These are phyloP conservation scores for Exophiala dermatitidis DNA, from an alignment of 2,329 filamentous ascomycete species.

Conservation along the genomic window DNA sequence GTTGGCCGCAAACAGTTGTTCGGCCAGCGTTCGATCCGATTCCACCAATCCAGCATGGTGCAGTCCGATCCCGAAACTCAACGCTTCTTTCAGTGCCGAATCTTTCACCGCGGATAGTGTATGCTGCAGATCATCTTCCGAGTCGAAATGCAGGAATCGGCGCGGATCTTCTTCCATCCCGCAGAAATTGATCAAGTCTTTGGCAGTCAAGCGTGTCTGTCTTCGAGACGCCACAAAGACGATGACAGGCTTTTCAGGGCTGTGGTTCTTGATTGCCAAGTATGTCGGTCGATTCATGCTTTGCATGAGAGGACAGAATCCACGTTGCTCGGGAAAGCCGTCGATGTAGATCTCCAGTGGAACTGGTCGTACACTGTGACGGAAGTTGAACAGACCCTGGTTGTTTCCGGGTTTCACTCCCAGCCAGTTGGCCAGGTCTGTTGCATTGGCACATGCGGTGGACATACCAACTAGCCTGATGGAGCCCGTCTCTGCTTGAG, in stretches of 20 bases:
- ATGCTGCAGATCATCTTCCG: slow-evolving; percentile 82
- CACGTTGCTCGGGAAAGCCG: slow-evolving; percentile 87
- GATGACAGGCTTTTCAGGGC: slow-evolving; percentile 92
- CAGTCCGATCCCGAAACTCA: slow-evolving; percentile 92
- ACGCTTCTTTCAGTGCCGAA: slow-evolving; percentile 81
- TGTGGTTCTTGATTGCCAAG: slow-evolving; percentile 91
- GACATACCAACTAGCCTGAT: slow-evolving; percentile 97
- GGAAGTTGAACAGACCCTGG: slow-evolving; percentile 76
- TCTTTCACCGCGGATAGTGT: slow-evolving; percentile 90
- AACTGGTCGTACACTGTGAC: slow-evolving; percentile 92
- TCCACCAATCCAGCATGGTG: slow-evolving; percentile 97
- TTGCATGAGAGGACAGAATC: slow-evolving; percentile 97
- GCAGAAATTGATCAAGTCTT: slow-evolving; percentile 93
- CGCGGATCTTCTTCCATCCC: slow-evolving; percentile 98
- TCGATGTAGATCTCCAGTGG: slow-evolving; percentile 96
- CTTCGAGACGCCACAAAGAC: slow-evolving; percentile 94
- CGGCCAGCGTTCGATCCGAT: slow-evolving; percentile 80
- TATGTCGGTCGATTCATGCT: slow-evolving; percentile 98
- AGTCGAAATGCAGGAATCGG: slow-evolving; percentile 77
- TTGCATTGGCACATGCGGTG: slow-evolving; percentile 92
- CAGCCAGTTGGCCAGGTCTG: slow-evolving; percentile 89
- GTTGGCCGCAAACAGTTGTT: slow-evolving; percentile 93
- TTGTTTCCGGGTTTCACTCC: slow-evolving; percentile 75
- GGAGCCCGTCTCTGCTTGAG: slow-evolving; percentile 82
- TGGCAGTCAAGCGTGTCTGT: slow-evolving; percentile 89